Evolutionary conservation across 129 eudicot species (phyloP), one percentile per base, ranked within the genome.

Genomic region (Artemisia tridentata): DNA sequence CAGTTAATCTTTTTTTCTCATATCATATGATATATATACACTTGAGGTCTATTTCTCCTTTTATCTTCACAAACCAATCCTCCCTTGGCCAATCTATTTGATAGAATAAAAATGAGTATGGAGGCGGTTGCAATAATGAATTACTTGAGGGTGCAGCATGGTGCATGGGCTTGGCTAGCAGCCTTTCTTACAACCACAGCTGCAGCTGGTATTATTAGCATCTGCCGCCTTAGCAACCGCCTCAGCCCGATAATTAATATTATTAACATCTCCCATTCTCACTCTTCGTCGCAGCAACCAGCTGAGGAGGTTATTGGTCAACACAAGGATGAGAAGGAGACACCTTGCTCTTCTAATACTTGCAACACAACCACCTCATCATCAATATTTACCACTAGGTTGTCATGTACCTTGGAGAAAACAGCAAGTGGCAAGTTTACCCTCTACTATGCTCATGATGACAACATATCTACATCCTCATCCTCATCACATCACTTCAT

Each of bases 101-200:
- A 3, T 27, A 27, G 34, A 4, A 3, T 27, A 46, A 34, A 34
- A 16, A 51, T 51, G 56, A 51, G 56, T 31, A 41, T 88, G 19
- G 92, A 91, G 67, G 82, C 91, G 7, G 63, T 83, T 25, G 81
- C 95, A 7, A 63, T 51, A 51, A 13, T 87, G 68, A 67, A 61
- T 77, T 15, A 81, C 86, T 16, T 69, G 38, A 63, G 45, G 45
- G 45, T 67, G 31, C 76, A 74, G 50, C 75, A 80, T 74, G 81
- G 50, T 45, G 56, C 85, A 0, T 87, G 95, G 95, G 68, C 90
- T 51, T 38, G 45, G 45, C 82, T 84, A 82, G 29, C 88, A 61
- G 97, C 95, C 65, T 80, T 86, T 20, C 17, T 88, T 2, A 81
- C 88, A 1, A 25, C 65, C 19, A 60, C n/a, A n/a, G n/a, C 65